Conservation (phyloP, 768 basidiomycete genomes). For the Dentipellis fragilis region DNA sequence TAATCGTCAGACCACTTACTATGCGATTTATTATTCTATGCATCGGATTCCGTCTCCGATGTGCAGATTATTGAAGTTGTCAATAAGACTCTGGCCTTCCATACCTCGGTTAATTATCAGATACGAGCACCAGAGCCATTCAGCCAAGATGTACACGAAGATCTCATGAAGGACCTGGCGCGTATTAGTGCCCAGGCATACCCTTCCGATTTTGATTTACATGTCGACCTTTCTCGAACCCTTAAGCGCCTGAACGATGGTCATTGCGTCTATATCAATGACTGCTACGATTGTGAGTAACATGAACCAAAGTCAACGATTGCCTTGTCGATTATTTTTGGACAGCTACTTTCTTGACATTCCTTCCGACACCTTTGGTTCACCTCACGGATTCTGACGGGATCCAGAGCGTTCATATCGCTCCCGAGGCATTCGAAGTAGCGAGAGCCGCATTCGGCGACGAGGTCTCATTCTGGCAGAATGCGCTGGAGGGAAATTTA, state of each 20-base stretch:
- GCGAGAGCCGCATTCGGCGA: conserved; percentile 39
- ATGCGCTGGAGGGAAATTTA: conserved; percentile 33
- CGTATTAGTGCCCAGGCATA: conserved; percentile 35
- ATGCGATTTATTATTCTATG: too few relatives aligned
- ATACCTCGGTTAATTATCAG: conserved; percentile 54
- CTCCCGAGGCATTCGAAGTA: conserved; percentile 41
- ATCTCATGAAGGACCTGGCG: conserved; percentile 39
- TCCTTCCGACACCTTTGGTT: conserved; percentile 38
- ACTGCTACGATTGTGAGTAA: conserved; percentile 41
- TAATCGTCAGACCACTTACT: too few relatives aligned
- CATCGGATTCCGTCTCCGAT: background rate
- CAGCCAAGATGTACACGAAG: conserved; percentile 43
- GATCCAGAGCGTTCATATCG: conserved; percentile 38
- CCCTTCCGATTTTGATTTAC: conserved; percentile 43
- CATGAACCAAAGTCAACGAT: background rate
- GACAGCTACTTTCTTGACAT: conserved; percentile 23
- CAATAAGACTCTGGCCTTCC: conserved; percentile 48
- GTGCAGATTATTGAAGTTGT: conserved; percentile 44
- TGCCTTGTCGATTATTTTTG: background rate
- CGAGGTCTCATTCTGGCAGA: conserved; percentile 45
- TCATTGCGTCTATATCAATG: conserved; percentile 45
- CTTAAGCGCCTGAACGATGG: conserved; percentile 50
- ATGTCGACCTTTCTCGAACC: conserved; percentile 42
- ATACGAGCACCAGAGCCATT: conserved; percentile 45
- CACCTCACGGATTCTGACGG: conserved; percentile 36